phyloP scores from a whole-genome alignment of 2,329 filamentous ascomycete species.

The Xylariaceae sp. region DNA sequence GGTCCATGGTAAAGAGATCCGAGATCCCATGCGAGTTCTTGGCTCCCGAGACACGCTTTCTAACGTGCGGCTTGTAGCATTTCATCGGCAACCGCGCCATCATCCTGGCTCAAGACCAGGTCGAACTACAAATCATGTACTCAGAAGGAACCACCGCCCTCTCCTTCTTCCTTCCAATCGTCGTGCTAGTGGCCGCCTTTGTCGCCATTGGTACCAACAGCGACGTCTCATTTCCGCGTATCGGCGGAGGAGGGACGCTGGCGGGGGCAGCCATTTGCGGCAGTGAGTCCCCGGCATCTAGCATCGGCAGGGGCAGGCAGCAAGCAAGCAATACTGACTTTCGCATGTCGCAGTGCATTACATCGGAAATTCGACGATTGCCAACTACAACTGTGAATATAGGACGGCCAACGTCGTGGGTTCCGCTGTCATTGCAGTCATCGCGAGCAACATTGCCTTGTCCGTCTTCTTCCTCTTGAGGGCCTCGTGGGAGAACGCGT shows the following conservation, averaged over 20 bases:
- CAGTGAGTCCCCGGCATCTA: too few relatives aligned
- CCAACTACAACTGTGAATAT: conserved; percentile 68
- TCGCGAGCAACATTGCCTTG: conserved; percentile 64
- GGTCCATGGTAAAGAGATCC: conserved; percentile 54
- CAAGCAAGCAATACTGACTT: conserved; percentile 1
- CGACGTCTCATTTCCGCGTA: conserved; percentile 51
- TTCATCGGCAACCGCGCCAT: conserved; percentile 80
- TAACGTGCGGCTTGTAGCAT: conserved; percentile 50
- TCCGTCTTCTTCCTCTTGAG: conserved; percentile 73
- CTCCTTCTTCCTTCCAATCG: conserved; percentile 74
- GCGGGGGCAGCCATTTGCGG: conserved; percentile 72
- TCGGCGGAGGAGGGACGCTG: conserved; percentile 59
- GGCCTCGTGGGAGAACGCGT: conserved; percentile 69
- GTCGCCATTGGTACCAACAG: conserved; percentile 59
- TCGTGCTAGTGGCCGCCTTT: conserved; percentile 69
- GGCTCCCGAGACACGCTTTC: conserved; percentile 26
- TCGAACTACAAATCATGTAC: conserved; percentile 66
- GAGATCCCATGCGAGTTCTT: not conserved
- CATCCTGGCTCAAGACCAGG: conserved; percentile 57
- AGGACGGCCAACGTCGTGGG: conserved; percentile 55
- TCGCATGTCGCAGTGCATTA: conserved; percentile 58
- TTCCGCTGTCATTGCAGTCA: conserved; percentile 65
- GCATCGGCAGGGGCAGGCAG: too few relatives aligned
- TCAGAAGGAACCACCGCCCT: conserved; percentile 64
- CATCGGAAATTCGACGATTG: conserved; percentile 75